Evolutionary conservation across 148 eudicot species (phyloP), one percentile per base, ranked within the genome.

Genomic region (Chenopodium quinoa): DNA sequence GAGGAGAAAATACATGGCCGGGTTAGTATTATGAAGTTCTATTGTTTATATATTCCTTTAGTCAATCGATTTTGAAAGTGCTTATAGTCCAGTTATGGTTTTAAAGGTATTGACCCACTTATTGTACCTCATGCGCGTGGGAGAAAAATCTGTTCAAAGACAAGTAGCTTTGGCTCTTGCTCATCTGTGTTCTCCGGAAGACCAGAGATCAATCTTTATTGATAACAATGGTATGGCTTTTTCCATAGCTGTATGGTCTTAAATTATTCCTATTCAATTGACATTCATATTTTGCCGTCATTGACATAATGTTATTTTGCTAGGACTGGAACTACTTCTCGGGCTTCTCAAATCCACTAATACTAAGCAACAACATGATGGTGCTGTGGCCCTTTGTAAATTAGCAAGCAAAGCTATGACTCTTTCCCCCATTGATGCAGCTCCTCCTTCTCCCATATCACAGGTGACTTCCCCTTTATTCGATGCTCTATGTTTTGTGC

Each of bases 1-100:
- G 98, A 95, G 87, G 98, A 93, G 87, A 94, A 94, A 87, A 91
- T 94, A 71, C 90, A 87, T 85, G 98, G 95, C 37, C 92, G 93
- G 70, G 98, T 93, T 83, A 89, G 94, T 84, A 34, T 64, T 44
- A 11, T 66, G 75, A 44, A 40, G 37, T 3, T 70, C 25, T 84
- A 23, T 80, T 13, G n/a, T 54, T 71, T 80, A 71, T 25, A 60
- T 47, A 62, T 67, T 81, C 62, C 68, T n/a, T 34, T 47, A 25
- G 27, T 13, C 80, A 13, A 56, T 46, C 40, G 66, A 47, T 48
- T 40, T 31, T 12, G 44, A 56, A 67, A 34, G 40, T 6, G n/a
- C 46, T 75, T 50, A 64, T 44, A 73, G 7, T 67, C 32, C 50
- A 27, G 29, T 54, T 31, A 77, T 77, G n/a, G 40, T 62, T 66